Conservation (phyloP, 495 filamentous ascomycete species). For the Articulospora tetracladia region DNA sequence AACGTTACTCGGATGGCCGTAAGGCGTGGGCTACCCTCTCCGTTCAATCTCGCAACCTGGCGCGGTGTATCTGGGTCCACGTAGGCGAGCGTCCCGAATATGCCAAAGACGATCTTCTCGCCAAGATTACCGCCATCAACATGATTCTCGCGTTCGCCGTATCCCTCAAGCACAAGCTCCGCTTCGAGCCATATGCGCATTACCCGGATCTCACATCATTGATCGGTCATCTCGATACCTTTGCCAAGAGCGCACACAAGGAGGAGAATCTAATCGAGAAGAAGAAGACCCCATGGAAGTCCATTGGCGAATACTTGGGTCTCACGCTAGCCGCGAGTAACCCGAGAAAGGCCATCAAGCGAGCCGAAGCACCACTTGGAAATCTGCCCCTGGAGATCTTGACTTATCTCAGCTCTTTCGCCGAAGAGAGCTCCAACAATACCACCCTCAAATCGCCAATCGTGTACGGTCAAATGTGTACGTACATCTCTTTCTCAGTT, state of each 20-base stretch:
- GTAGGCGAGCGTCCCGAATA: constrained; percentile 51
- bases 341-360: constrained; percentile 68
- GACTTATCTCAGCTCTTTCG: constrained; percentile 63
- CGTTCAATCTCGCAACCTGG: constrained; percentile 67
- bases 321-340: constrained; percentile 68
- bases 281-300: constrained; percentile 49
- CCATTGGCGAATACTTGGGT: constrained; percentile 64
- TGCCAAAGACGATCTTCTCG: constrained; percentile 66
- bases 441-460: constrained; percentile 46
- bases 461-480: constrained; percentile 23
- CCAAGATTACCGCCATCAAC: constrained; percentile 71
- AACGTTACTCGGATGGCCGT: constrained; percentile 73
- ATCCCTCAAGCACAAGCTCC: constrained; percentile 79
- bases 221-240: constrained; percentile 60
- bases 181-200: constrained; percentile 78
- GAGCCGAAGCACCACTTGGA: constrained; percentile 56
- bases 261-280: constrained; percentile 40
- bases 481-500: not conserved
- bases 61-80: constrained; percentile 78
- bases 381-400: constrained; percentile 78
- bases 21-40: constrained; percentile 75
- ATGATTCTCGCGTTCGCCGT: constrained; percentile 75
- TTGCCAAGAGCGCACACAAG: constrained; percentile 63
- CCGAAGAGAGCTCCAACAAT: constrained; percentile 51
- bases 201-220: constrained; percentile 63